phyloP scores from a whole-genome alignment of 1,284 basidiomycete species.

The Abortiporus biennis region DNA sequence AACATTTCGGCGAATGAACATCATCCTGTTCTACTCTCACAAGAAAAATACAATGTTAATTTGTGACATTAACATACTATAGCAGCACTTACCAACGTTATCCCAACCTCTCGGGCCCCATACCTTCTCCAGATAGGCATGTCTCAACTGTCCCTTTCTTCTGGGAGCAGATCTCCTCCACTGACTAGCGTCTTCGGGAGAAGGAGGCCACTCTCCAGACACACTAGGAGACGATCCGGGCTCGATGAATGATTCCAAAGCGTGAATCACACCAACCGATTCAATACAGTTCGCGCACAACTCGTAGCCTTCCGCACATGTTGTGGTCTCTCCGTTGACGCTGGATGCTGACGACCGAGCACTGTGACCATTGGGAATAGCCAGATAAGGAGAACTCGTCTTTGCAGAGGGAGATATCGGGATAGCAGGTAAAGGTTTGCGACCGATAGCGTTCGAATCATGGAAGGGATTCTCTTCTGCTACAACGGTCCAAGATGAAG shows the following conservation, averaged over 20 bases:
- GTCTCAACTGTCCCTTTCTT: conserved; percentile 65
- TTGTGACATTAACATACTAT: background rate
- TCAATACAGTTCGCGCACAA: conserved; percentile 78
- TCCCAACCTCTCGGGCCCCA: conserved; percentile 82
- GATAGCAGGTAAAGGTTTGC: conserved; percentile 13
- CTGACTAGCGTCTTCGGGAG: conserved; percentile 45
- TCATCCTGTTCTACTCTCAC: conserved; percentile 61
- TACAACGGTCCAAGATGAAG: conserved; percentile 12
- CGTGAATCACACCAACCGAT: conserved; percentile 69
- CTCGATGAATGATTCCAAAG: conserved; percentile 50
- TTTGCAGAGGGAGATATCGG: conserved; percentile 1
- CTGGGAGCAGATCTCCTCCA: conserved; percentile 62
- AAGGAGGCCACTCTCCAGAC: conserved; percentile 30
- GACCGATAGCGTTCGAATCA: conserved; percentile 10
- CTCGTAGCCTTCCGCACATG: conserved; percentile 50
- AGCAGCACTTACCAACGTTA: conserved; percentile 65
- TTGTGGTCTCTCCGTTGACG: conserved; percentile 7
- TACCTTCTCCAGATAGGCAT: conserved; percentile 79
- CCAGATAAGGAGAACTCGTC: conserved; percentile 19
- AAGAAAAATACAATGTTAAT: background rate
- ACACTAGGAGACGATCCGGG: conserved; percentile 38
- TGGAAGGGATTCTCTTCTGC: conserved; percentile 13
- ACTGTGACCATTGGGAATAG: conserved; percentile 12
- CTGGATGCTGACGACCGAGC: background rate
- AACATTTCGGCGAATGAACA: conserved; percentile 55